Evolutionary conservation across 2,329 filamentous ascomycete genomes (phyloP).

Genomic region (Botrytis hyacinthi): DNA sequence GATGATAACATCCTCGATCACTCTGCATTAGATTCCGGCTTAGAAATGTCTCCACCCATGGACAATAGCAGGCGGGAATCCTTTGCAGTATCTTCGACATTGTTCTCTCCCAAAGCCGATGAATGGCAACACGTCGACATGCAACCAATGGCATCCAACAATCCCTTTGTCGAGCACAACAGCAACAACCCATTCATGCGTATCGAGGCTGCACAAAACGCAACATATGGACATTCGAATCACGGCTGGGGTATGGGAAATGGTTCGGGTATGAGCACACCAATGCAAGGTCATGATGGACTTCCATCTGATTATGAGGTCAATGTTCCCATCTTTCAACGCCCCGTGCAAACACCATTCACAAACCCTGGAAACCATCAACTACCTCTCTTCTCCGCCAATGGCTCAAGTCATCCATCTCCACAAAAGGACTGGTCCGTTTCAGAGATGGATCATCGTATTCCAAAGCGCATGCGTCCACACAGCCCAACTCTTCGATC

Average conservation of each 20-base stretch:
- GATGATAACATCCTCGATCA: slow-evolving; percentile 62
- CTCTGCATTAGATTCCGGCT: slow-evolving; percentile 56
- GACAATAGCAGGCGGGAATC: slow-evolving; percentile 62
- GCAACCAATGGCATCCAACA: slow-evolving; percentile 62
- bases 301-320: slow-evolving; percentile 56
- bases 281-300: slow-evolving; percentile 68
- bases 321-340: slow-evolving; percentile 49
- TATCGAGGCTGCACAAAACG: slow-evolving; percentile 51
- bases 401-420: slow-evolving; percentile 52
- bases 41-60: slow-evolving; percentile 64
- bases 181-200: slow-evolving; percentile 68
- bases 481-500: slow-evolving; percentile 66
- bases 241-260: slow-evolving; percentile 41
- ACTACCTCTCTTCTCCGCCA: slow-evolving; percentile 54
- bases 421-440: slow-evolving; percentile 59
- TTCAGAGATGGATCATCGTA: slow-evolving; percentile 48
- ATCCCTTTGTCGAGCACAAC: slow-evolving; percentile 56
- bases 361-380: slow-evolving; percentile 50
- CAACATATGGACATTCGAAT: slow-evolving; percentile 36
- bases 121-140: slow-evolving; percentile 64
- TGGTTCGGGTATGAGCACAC: slow-evolving; percentile 69
- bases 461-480: slow-evolving; percentile 61
- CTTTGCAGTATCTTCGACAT: slow-evolving; percentile 55
- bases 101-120: slow-evolving; percentile 65
- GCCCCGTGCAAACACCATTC: slow-evolving; percentile 56